A percentile compares a stretch with the other conserved stretches of the same genome.
phyloP scores from a whole-genome alignment of 805 yeast genomes.

The Cyberlindnera petersonii region DNA sequence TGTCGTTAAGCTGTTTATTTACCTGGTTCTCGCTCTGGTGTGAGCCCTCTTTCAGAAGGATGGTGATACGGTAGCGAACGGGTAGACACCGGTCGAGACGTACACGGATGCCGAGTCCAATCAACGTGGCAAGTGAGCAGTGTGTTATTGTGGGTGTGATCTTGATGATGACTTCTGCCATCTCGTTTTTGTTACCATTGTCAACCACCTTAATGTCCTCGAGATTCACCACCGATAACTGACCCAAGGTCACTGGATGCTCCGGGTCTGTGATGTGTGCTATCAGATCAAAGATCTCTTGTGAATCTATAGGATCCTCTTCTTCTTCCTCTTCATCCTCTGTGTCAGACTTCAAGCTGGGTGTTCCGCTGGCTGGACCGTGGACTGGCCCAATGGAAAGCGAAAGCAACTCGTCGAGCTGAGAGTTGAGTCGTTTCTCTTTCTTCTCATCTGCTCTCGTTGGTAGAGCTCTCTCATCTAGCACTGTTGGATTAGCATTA shows the following conservation, averaged over 20 bases:
- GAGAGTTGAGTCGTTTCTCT: slow-evolving; percentile 16
- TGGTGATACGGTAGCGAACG: slow-evolving; percentile 72
- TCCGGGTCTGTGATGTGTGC: slow-evolving; percentile 93
- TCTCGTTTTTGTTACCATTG: slow-evolving; percentile 45
- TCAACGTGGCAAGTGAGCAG: slow-evolving; percentile 92
- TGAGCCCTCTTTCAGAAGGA: slow-evolving; percentile 82
- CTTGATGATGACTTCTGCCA: slow-evolving; percentile 72
- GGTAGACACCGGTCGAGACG: slow-evolving; percentile 87
- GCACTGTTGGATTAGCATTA: slow-evolving; percentile 86
- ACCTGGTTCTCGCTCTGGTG: slow-evolving; percentile 96
- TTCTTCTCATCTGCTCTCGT: slow-evolving; percentile 42
- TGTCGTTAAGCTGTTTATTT: slow-evolving; percentile 93
- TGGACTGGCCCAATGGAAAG: slow-evolving; percentile 7
- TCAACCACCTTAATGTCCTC: slow-evolving; percentile 72
- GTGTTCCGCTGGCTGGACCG: slow-evolving; percentile 6
- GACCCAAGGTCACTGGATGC: slow-evolving; percentile 93
- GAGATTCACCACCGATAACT: slow-evolving; percentile 86
- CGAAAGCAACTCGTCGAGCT: slow-evolving; percentile 18
- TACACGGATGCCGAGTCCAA: slow-evolving; percentile 92
- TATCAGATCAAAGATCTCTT: slow-evolving; percentile 84
- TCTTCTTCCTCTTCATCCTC: slow-evolving; percentile 34
- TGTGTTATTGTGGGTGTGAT: slow-evolving; percentile 98
- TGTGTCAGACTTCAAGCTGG: slow-evolving; percentile 16
- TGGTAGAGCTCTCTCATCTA: slow-evolving; percentile 75
- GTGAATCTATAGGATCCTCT: slow-evolving; percentile 73